Percentiles rank a stretch among this genome's conserved stretches.
Conservation (phyloP, 495 filamentous ascomycete genomes). For the Penicillium soppii region DNA sequence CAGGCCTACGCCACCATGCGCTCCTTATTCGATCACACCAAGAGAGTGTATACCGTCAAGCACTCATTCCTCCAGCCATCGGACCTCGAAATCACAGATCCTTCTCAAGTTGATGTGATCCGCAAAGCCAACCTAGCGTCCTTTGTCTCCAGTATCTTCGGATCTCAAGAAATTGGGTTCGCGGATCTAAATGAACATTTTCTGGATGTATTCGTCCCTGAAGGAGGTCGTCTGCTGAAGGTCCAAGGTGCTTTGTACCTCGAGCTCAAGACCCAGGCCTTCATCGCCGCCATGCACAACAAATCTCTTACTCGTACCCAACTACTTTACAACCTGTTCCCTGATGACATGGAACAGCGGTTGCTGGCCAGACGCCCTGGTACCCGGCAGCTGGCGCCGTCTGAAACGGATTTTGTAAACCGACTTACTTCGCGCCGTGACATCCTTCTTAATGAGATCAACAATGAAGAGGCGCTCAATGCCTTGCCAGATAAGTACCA, state of each 20-base stretch:
- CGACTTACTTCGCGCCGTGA: conserved; percentile 63
- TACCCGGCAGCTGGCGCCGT: conserved; percentile 60
- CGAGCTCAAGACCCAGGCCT: conserved; percentile 83
- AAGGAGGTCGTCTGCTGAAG: conserved; percentile 68
- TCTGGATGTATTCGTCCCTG: conserved; percentile 78
- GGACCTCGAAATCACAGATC: conserved; percentile 68
- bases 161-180: conserved; percentile 77
- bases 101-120: conserved; percentile 70
- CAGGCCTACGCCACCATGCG: conserved; percentile 80
- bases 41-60: conserved; percentile 71
- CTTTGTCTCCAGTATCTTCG: conserved; percentile 79
- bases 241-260: conserved; percentile 72
- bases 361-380: conserved; percentile 66
- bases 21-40: conserved; percentile 76
- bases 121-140: conserved; percentile 86
- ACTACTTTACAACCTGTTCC: conserved; percentile 73
- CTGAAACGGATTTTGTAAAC: conserved; percentile 73
- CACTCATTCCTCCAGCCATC: conserved; percentile 69
- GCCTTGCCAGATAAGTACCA: conserved; percentile 72
- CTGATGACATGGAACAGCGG: conserved; percentile 61
- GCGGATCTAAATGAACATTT: conserved; percentile 83
- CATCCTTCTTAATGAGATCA: conserved; percentile 62
- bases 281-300: conserved; percentile 69
- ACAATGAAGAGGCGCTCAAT: conserved; percentile 59
- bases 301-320: conserved; percentile 64